A percentile compares a stretch with the other conserved stretches of the same genome.
Evolutionary conservation across 2,329 filamentous ascomycete species (phyloP).

Genomic region (Aspergillus intermedius): DNA sequence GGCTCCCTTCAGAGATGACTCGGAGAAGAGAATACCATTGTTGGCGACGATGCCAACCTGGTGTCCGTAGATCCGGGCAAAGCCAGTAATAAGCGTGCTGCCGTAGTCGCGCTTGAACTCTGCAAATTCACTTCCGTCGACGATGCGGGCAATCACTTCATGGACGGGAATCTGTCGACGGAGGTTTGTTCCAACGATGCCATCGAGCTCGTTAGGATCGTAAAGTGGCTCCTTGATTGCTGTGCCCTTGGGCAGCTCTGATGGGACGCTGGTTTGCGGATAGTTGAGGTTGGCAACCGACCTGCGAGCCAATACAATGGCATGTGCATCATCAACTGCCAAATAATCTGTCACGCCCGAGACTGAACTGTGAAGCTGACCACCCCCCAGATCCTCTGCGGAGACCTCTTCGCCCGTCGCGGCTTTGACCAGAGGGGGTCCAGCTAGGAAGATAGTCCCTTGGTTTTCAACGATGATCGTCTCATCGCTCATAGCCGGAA

Average conservation of each 20-base stretch:
- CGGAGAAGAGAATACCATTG: conserved; percentile 89
- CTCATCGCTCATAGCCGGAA: conserved; percentile 96
- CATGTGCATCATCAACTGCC: conserved; percentile 88
- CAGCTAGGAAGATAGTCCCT: conserved; percentile 95
- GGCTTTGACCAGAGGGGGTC: conserved; percentile 89
- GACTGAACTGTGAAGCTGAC: conserved; percentile 79
- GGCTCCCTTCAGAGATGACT: conserved; percentile 83
- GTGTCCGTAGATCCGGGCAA: conserved; percentile 82
- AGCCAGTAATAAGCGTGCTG: conserved; percentile 81
- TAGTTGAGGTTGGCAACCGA: conserved; percentile 88
- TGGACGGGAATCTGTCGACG: conserved; percentile 78
- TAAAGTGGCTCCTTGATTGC: conserved; percentile 70
- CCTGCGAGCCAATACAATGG: conserved; percentile 74
- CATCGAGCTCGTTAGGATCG: conserved; percentile 69
- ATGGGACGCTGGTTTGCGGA: conserved; percentile 47
- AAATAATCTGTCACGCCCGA: conserved; percentile 94
- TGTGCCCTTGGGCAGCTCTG: conserved; percentile 15
- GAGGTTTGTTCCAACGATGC: conserved; percentile 85
- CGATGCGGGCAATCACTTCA: conserved; percentile 86
- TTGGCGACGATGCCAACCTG: conserved; percentile 91
- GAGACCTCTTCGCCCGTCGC: conserved; percentile 89
- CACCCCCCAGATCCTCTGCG: conserved; percentile 85
- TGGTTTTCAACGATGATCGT: conserved; percentile 93
- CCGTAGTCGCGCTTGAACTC: conserved; percentile 95
- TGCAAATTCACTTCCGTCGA: conserved; percentile 81